Evolutionary conservation across 2,329 filamentous ascomycete species (phyloP).

Genomic region (Claviceps monticola): DNA sequence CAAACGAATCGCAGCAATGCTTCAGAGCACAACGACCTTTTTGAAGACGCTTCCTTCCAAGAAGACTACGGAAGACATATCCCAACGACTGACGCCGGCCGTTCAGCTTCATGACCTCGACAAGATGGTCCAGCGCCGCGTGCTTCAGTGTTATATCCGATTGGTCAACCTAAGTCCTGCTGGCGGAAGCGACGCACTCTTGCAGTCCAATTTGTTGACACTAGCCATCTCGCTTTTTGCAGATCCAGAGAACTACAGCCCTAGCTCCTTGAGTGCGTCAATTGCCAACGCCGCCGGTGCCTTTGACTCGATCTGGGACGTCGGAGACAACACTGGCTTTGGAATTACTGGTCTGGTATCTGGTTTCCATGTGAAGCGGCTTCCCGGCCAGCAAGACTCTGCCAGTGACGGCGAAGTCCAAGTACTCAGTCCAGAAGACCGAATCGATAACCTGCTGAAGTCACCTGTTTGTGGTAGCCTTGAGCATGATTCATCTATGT

Average conservation of each 20-base stretch:
- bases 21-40: constrained; percentile 87
- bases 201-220: constrained; percentile 84
- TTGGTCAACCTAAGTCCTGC: constrained; percentile 78
- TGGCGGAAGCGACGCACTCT: constrained; percentile 69
- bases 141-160: constrained; percentile 89
- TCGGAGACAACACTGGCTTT: constrained; percentile 87
- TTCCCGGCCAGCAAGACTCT: constrained; percentile 54
- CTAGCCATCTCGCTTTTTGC: constrained; percentile 85
- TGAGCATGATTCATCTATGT: constrained; percentile 75
- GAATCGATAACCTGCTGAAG: constrained; percentile 46
- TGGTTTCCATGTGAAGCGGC: constrained; percentile 57
- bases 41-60: constrained; percentile 71
- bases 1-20: constrained; percentile 81
- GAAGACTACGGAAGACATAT: constrained; percentile 75
- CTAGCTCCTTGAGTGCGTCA: constrained; percentile 73
- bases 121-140: constrained; percentile 82
- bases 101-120: constrained; percentile 83
- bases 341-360: constrained; percentile 77
- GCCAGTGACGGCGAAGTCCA: constrained; percentile 31
- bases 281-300: constrained; percentile 82
- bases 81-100: constrained; percentile 69
- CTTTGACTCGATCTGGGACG: constrained; percentile 91
- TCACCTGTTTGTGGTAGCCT: constrained; percentile 70
- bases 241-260: constrained; percentile 77
- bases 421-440: constrained; percentile 46